Base-by-base conservation (phyloP, 352 stramenopile genomes). In the Globisporangium heterothallicum region DNA sequence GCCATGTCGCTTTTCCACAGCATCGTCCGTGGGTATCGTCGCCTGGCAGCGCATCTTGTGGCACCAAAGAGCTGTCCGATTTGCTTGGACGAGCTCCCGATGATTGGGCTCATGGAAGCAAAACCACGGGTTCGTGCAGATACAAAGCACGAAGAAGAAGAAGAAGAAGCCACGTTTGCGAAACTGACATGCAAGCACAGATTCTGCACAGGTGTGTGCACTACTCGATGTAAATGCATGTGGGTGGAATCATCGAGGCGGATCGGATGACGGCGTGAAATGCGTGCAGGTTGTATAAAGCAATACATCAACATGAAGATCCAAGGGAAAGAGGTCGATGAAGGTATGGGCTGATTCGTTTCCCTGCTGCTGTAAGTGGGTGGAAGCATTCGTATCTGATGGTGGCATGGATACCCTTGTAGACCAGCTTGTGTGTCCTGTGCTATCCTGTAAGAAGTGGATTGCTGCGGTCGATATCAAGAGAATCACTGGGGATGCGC, bases 391-490 rank as follows among this genome's bases (percentile, higher is more conserved):
- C n/a, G n/a, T n/a, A n/a, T n/a, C n/a, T n/a, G n/a, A n/a, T 38
- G 5, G 32, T 38, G 8, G 14, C 12, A 36, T 9, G 30, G 30
- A 16, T 8, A 16, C 10, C 6, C 10, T 34, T 34, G 29, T 34
- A 87, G 78, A 88, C 56, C 66, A 88, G 60, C 53, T 86, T 35
- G 63, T 87, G 43, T 89, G 78, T 59, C 75, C 78, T 4, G 66
- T 82, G 19, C 36, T 87, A 22, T 57, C 70, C 18, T 89, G 78
- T 56, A 74, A 69, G 30, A 42, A 59, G 18, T 59, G 42, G 14
- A 61, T 89, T 18, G 49, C 53, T 1, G 61, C 72, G 24, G 41
- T 62, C 14, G 78, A 86, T 32, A 51, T 86, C 8, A 7, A 50
- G 18, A 22, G n/a, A 8, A 57, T 86, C 47, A 49, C 63, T 5